Evolutionary conservation across 495 filamentous ascomycete species (phyloP), one percentile per base, ranked within the genome.

Genomic region (Clohesyomyces aquaticus): DNA sequence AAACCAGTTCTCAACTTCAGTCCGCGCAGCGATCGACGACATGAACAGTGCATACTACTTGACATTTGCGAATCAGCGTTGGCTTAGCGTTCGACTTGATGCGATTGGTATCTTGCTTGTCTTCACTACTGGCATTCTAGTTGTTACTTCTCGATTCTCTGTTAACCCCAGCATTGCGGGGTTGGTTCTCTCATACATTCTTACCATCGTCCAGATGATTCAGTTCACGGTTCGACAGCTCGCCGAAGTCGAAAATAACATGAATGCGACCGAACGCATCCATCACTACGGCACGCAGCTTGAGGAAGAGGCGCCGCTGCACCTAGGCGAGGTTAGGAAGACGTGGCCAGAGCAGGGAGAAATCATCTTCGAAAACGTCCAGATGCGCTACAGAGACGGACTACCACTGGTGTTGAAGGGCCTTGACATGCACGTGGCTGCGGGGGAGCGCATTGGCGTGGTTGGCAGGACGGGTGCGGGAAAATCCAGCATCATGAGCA

Each of bases 201-300:
- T 98, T 1, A 83, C 87, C 28, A 95, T 97, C 63, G 91, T 95
- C n/a, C 90, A 94, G 76, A 91, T 96, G 89, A 85, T 97, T 48
- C 92, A 96, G 72, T 96, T 96, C 76, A 92, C 91, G 1, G 90
- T 98, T 19, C 85, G 93, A 38, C 94, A 98, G 76, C 82, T 97
- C 35, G 93, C 94, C 32, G 94, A 98, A 73, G 90, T 97, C 21
- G 94, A 98, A 74, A 97, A 96, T 78, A 88, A 90, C 72, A 96
- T 98, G 93, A 97, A 96, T 68, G 85, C 94, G 0, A 93, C 93
- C 2, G 93, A 98, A 72, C 89, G 94, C 27, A 81, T 98, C n/a
- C 83, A 91, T 74, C 90, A 94, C 77, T 98, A 98, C 71, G 93
- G 91, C 42, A 91, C 84, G 4, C 67, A 89, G 55, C 85, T 98